Evolutionary conservation across 805 yeast genomes (phyloP), one percentile per base, ranked within the genome.

Genomic region (Candida taoyuanica): DNA sequence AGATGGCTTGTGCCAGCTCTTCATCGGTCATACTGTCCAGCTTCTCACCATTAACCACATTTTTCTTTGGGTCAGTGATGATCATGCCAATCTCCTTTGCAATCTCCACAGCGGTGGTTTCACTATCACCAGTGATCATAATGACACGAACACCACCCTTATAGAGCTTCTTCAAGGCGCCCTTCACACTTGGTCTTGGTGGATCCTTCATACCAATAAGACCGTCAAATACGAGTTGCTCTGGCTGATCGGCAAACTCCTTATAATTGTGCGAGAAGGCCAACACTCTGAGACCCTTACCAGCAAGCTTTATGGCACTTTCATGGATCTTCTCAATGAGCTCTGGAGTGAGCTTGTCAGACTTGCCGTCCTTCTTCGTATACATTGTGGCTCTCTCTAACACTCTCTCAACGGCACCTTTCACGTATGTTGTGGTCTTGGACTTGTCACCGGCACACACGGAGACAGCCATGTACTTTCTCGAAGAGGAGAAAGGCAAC

Each of bases 151-250:
- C 98, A 31, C 98, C 96, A 45, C 98, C 96, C 55, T 79, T 79
- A 68, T 88, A 71, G 40, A 93, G 70, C 47, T 78, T 70, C 27
- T 84, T 74, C 41, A 93, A 75, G 2, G 96, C 84, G 34, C 71
- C 67, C 34, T 76, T 73, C 4, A 93, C 98, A 45, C 82, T 79
- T 8, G 89, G 83, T 55, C 98, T 77, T 40, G 99, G 99, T 8
- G 99, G 99, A 63, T 93, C 99, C 53, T 86, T 87, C 95, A 93
- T 88, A 39, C 96, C 98, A 47, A 87, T 71, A 31, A 93, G 64
- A 11, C 99, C 99, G 48, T 85, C 73, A 55, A 91, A 91, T 2
- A 76, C 68, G 49, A 93, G 68, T 19, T 76, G 81, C 0, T 68
- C 51, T 12, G 89, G 83, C 43, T 66, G 71, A 11, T 52, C 59